Evolutionary conservation across 208 protist species (phyloP), one percentile per base, ranked within the genome.

Genomic region (Trypanosoma congolense): DNA sequence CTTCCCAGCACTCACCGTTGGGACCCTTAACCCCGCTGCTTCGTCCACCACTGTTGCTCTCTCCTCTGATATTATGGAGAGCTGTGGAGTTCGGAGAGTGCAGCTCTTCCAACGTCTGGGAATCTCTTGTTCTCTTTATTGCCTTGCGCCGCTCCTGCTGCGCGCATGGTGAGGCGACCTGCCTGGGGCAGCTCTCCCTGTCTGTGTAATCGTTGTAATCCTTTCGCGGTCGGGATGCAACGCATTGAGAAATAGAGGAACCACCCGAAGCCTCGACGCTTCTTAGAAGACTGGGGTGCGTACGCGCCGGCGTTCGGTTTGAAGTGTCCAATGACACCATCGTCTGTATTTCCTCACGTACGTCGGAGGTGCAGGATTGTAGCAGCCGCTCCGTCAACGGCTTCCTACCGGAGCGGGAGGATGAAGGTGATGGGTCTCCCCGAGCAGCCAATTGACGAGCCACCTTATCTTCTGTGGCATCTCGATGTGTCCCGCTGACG

Each of bases 161-260:
- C 3, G 61, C 52, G 49, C 63, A 73, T 16, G 50, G 57, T 18
- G 45, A 53, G 18, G 61, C 70, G 26, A 73, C 53, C 10, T 74
- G 64, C 30, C 66, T 54, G 2, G 78, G 45, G 49, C 76, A 76
- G 40, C 66, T 33, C 35, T 68, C 56, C 62, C 78, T 78, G 64
- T 67, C 53, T n/a, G 67, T 68, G 28, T 73, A 40, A 42, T 64
- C 70, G 46, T 69, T 70, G 8, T 55, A 70, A 55, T 58, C 43
- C 12, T 57, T 67, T 2, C 42, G 71, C 18, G 52, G 62, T 0
- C 71, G 74, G 31, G 60, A 43, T 8, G 45, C 65, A 1, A 80
- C 75, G 19, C 72, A 65, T 57, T 80, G 65, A 22, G 75, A 67
- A 48, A 75, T 79, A 31, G 68, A 73, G 3, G 69, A 73, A 36